Evolutionary conservation across 2,329 filamentous ascomycete species (phyloP).

Genomic region (Camptophora hylomeconis): DNA sequence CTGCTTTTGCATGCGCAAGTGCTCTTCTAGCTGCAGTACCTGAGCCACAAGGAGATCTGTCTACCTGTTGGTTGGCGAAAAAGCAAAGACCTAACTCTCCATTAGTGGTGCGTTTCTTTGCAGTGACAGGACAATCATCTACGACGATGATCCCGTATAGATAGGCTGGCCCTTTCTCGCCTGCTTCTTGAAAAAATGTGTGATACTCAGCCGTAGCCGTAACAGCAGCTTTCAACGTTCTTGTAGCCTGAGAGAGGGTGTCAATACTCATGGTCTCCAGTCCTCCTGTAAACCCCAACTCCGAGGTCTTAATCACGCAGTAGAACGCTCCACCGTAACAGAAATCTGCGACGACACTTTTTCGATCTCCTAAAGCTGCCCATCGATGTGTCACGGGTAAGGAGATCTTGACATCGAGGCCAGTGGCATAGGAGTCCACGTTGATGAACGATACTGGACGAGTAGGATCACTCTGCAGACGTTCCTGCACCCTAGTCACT

Average conservation of each 20-base stretch:
- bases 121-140: too few species aligned
- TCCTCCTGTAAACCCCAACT: slow-evolving; percentile 28
- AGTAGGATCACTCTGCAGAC: slow-evolving; percentile 23
- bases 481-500: slow-evolving; percentile 15
- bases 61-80: slow-evolving; percentile 35
- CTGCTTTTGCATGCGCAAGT: slow-evolving; percentile 22
- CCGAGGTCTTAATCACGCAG: slow-evolving; percentile 23
- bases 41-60: slow-evolving; percentile 29
- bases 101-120: too few species aligned
- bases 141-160: slow-evolving; percentile 32
- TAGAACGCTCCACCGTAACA: slow-evolving; percentile 36
- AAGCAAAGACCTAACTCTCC: slow-evolving; percentile 28
- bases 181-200: slow-evolving; percentile 20
- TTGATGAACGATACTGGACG: slow-evolving; percentile 30
- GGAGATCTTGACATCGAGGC: slow-evolving; percentile 19
- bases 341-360: slow-evolving; percentile 19
- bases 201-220: slow-evolving; percentile 11
- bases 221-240: slow-evolving; percentile 22
- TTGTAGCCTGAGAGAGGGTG: slow-evolving; percentile 22
- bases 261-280: slow-evolving; percentile 19
- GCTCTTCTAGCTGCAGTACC: slow-evolving; percentile 27
- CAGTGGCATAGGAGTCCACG: slow-evolving; percentile 30
- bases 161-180: slow-evolving; percentile 22
- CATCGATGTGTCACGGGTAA: slow-evolving; percentile 23
- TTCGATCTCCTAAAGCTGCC: slow-evolving; percentile 23